Conservation (phyloP, 331 rosid genomes). For the Quercus lobata region DNA sequence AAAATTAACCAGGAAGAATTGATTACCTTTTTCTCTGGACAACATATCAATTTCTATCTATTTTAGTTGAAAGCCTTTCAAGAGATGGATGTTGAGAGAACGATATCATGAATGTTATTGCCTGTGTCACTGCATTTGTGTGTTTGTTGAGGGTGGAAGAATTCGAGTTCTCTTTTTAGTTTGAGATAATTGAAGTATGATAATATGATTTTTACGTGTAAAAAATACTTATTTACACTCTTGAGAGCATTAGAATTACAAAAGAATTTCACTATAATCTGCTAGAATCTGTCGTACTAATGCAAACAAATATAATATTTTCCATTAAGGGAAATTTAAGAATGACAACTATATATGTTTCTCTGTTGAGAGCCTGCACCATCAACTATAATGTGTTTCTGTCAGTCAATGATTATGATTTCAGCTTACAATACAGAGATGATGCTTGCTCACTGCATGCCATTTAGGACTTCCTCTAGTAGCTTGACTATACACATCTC, state of each 20-base stretch:
- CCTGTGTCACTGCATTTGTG: neutral
- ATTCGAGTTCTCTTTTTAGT: constrained; percentile 1
- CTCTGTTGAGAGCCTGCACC: constrained; percentile 23
- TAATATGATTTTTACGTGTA: constrained; percentile 25
- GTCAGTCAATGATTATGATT: neutral
- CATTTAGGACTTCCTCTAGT: constrained; percentile 30
- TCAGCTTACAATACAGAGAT: constrained; percentile 16
- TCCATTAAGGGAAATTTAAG: constrained; percentile 9
- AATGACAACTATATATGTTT: constrained; percentile 21
- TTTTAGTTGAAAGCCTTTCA: neutral
- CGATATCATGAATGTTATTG: neutral
- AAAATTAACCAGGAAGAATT: neutral
- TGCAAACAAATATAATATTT: constrained; percentile 33
- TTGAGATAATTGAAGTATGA: neutral
- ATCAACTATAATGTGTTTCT: constrained; percentile 27
- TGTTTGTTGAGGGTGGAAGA: neutral
- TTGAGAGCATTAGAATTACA: constrained; percentile 29
- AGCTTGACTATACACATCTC: constrained; percentile 56
- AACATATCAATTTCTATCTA: neutral
- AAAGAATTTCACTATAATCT: constrained; percentile 44
- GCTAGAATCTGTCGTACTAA: constrained; percentile 29
- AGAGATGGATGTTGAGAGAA: constrained; percentile 5
- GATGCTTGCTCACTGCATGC: constrained; percentile 35
- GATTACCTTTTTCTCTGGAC: neutral
- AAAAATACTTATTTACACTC: constrained; percentile 5